Conservation (phyloP, 257 asterid species). For the Jasminum sambac region DNA sequence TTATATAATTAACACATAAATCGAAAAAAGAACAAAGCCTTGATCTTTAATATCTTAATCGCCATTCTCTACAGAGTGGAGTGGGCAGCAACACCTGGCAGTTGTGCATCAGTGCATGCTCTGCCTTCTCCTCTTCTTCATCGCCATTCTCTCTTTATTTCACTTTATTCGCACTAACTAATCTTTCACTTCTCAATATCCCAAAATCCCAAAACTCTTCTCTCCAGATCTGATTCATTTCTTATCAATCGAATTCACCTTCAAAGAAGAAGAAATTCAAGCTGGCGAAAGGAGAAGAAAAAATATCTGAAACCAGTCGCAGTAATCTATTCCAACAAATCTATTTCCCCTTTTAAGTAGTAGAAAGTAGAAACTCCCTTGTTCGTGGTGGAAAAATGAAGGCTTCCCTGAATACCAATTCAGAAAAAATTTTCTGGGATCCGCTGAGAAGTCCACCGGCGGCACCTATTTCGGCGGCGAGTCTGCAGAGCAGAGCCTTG, state of each 20-base stretch:
- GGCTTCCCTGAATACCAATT: constrained; percentile 39
- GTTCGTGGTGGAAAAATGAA: constrained; percentile 42
- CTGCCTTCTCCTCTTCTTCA: constrained; percentile 10
- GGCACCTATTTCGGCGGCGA: constrained; percentile 27
- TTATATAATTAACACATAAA: no score
- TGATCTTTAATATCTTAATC: no score
- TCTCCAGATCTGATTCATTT: constrained; percentile 29
- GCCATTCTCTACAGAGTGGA: constrained; percentile 16
- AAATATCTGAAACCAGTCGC: background rate
- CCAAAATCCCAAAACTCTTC: background rate
- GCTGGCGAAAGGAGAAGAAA: no score
- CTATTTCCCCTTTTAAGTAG: background rate
- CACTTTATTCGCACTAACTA: background rate
- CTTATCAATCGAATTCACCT: background rate
- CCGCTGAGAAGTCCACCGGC: constrained; percentile 46
- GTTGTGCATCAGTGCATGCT: constrained; percentile 59
- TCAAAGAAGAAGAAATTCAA: background rate
- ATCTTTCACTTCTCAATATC: background rate
- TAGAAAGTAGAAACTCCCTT: background rate
- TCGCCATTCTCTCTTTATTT: constrained; percentile 20
- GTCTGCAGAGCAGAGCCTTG: constrained; percentile 38
- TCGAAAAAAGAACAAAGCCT: no score
- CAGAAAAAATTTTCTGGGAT: constrained; percentile 71
- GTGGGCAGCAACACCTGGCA: constrained; percentile 43
- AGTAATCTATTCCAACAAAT: background rate